Conservation (phyloP, 768 basidiomycete species). For the Lactarius indigo region DNA sequence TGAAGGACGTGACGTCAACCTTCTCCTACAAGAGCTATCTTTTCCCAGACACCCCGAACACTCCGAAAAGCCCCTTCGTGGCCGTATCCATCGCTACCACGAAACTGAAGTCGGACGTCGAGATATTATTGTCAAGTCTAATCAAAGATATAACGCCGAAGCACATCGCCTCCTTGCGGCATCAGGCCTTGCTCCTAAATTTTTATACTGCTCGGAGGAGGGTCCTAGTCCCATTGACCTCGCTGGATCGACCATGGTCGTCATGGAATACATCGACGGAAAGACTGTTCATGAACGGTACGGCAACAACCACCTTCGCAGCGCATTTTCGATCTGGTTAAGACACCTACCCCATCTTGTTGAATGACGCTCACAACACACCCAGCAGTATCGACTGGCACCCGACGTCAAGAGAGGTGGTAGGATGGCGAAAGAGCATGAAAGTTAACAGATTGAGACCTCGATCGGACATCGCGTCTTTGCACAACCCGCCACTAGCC, state of each 20-base stretch:
- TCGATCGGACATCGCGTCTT: too few relatives aligned
- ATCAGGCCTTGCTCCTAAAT: background rate
- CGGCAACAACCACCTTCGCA: too few relatives aligned
- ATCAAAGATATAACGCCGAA: background rate
- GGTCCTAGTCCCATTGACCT: background rate
- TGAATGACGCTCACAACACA: background rate
- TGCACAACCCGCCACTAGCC: too few relatives aligned
- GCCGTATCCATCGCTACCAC: background rate
- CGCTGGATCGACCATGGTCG: background rate
- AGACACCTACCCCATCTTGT: background rate
- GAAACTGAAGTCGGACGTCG: too few relatives aligned
- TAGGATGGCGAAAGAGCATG: background rate
- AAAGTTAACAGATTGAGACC: background rate
- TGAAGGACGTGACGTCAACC: background rate
- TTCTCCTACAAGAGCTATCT: background rate
- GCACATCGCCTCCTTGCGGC: background rate
- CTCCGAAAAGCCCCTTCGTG: background rate
- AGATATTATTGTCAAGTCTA: background rate
- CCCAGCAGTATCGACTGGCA: background rate
- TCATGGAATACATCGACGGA: background rate
- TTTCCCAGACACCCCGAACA: too few relatives aligned
- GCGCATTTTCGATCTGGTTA: background rate
- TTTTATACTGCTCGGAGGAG: background rate
- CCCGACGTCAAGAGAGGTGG: background rate
- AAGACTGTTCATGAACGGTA: background rate